phyloP scores from a whole-genome alignment of 192 early-diverging fungal species.

The Coemansia sp. region DNA sequence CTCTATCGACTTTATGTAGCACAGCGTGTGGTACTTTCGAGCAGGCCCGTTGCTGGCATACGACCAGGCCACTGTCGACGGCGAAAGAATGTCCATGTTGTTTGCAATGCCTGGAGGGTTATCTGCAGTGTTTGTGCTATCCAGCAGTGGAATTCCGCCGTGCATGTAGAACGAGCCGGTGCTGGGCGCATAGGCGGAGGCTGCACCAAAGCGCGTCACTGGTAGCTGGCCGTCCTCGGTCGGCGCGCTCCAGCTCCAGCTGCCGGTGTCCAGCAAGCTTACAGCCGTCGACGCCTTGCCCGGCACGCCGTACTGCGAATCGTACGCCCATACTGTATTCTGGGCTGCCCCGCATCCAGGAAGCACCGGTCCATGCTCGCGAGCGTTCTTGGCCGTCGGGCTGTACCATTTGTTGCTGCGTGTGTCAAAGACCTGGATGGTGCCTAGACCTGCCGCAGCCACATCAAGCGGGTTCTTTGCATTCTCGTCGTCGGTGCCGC shows the following conservation, averaged over 20 bases:
- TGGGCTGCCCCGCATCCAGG: conserved; percentile 37
- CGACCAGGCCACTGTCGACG: conserved; percentile 52
- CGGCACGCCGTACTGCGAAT: conserved; percentile 27
- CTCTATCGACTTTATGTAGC: conserved; percentile 54
- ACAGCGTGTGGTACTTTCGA: conserved; percentile 54
- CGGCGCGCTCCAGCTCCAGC: conserved; percentile 50
- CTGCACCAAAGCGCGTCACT: conserved; percentile 35
- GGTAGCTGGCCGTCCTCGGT: conserved; percentile 32
- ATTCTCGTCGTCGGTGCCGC: conserved; percentile 27
- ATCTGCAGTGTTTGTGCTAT: conserved; percentile 20
- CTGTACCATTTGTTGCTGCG: conserved; percentile 35
- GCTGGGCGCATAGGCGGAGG: conserved; percentile 26
- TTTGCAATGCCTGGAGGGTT: conserved; percentile 29
- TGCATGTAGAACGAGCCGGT: conserved; percentile 40
- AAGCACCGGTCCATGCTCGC: conserved; percentile 21
- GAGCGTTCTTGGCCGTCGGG: conserved; percentile 29
- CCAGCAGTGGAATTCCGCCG: conserved; percentile 42
- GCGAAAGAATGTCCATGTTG: conserved; percentile 47
- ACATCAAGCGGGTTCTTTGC: conserved; percentile 23
- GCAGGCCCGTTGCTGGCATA: conserved; percentile 57
- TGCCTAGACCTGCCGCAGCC: conserved; percentile 14
- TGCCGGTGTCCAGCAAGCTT: conserved; percentile 36
- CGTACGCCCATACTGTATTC: conserved; percentile 28
- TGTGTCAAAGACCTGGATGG: conserved; percentile 36
- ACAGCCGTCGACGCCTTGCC: conserved; percentile 20